Base-by-base conservation (phyloP, 805 yeast genomes). In the Starmerella gropengiesseri region DNA sequence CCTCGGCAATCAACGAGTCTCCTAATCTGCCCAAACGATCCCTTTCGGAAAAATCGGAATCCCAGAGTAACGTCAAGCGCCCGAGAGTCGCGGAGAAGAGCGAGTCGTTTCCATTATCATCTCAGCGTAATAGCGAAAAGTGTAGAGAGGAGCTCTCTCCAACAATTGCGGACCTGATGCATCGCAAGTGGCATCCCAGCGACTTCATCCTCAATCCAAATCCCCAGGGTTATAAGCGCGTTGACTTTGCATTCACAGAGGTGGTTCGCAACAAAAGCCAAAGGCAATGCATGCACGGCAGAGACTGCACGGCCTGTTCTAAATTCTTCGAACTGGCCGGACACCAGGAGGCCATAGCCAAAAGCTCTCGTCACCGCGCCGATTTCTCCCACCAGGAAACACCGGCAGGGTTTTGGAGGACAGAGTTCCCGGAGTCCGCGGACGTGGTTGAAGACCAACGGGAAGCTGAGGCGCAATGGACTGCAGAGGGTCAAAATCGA, bases 391-490 rank as follows among this genome's bases (percentile, higher is more conserved):
- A 27, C 11, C 52, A 49, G 34, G 41, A 48, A 5, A 44, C 52
- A 14, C 52, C 51, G 6, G 45, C 41, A 2, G 52, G 52, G 6
- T 49, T 33, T 32, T 49, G 52, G 52, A 25, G 41, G 6, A 37
- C 44, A 5, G 50, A 47, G n/a, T 47, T 43, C 31, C 46, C 50
- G 11, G 31, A 22, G 5, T 44, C 51, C 6, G 30, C 30, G 20
- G 46, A 41, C 14, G 21, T 30, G 5, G 18, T 22, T 7, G 36
- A 19, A 4, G 45, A 39, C 21, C 14, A 21, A 5, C 17, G 11
- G 3, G 43, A 29, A 19, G 41, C 34, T 8, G 20, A 32, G 28
- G 20, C 31, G 7, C 40, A 21, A 13, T 17, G 21, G 33, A 11
- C 16, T 1, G 23, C 21, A 6, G 47, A 47, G 19, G 51, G 47